These are phyloP conservation scores for Salix dunnii DNA, from an alignment of 345 rosid species.

Conservation along the genomic window DNA sequence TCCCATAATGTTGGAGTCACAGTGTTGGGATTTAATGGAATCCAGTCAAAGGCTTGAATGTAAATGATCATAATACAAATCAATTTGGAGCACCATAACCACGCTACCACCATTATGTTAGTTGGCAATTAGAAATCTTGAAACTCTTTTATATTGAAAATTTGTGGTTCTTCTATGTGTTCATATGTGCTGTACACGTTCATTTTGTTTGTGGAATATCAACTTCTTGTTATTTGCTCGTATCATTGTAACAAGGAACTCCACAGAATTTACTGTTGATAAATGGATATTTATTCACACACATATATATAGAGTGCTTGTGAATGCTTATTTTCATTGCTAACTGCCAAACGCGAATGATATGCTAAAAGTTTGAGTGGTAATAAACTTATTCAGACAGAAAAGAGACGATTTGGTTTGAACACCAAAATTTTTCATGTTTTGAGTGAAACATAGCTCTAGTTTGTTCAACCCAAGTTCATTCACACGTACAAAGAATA, in stretches of 20 bases:
- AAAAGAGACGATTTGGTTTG: neutral
- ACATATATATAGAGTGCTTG: neutral
- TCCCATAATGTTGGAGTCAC: constrained; percentile 1
- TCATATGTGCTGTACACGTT: constrained; percentile 6
- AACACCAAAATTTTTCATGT: neutral
- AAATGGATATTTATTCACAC: constrained; percentile 11
- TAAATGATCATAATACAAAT: neutral
- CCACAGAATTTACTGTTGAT: constrained; percentile 19
- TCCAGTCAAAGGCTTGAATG: constrained; percentile 1
- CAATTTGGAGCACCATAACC: constrained; percentile 21
- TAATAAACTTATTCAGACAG: neutral
- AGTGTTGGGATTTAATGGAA: constrained; percentile 11
- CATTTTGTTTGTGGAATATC: constrained; percentile 27
- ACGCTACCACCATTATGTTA: constrained; percentile 3
- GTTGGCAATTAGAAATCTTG: constrained; percentile 10
- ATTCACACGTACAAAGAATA: neutral
- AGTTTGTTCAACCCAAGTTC: neutral
- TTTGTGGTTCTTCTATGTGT: constrained; percentile 12
- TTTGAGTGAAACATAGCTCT: neutral
- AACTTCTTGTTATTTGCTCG: constrained; percentile 2
- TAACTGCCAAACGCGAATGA: neutral
- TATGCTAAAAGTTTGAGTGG: neutral
- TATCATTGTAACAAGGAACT: constrained; percentile 28
- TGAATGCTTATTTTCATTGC: neutral
- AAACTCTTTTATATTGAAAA: constrained; percentile 8